Conservation (phyloP, 352 stramenopile species). For the Globisporangium canariense region DNA sequence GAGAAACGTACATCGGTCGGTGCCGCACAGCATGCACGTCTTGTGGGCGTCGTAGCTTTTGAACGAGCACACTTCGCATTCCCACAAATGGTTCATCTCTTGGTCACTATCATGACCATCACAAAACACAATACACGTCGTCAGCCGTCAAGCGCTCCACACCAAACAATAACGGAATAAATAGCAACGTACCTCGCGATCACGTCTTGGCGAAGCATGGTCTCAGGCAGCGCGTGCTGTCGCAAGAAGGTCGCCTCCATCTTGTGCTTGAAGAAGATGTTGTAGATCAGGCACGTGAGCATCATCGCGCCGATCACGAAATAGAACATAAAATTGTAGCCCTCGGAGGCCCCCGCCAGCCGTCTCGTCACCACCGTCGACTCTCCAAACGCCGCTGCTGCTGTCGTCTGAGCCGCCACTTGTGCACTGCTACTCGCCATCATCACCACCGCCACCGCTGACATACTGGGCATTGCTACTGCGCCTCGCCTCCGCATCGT, state of each 20-base stretch:
- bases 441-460: background rate
- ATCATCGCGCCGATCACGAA: slow-evolving; percentile 86
- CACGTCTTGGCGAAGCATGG: slow-evolving; percentile 83
- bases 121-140: background rate
- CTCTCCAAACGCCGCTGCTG: background rate
- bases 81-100: slow-evolving; percentile 84
- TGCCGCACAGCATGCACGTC: slow-evolving; percentile 89
- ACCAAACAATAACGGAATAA: background rate
- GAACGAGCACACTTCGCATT: slow-evolving; percentile 92
- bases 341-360: slow-evolving; percentile 43
- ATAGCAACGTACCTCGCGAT: slow-evolving; percentile 51
- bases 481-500: background rate
- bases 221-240: slow-evolving; percentile 71
- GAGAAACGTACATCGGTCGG: slow-evolving; percentile 50
- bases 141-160: background rate
- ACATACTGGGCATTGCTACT: background rate
- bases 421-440: background rate
- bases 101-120: slow-evolving; percentile 46
- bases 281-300: slow-evolving; percentile 85
- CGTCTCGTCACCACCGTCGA: slow-evolving; percentile 18
- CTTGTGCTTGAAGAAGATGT: slow-evolving; percentile 87
- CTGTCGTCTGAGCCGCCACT: background rate
- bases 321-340: slow-evolving; percentile 90
- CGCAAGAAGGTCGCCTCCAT: slow-evolving; percentile 71
- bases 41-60: slow-evolving; percentile 88